Conservation (phyloP, 2,329 filamentous ascomycete genomes). For the Xylaria polymorpha region DNA sequence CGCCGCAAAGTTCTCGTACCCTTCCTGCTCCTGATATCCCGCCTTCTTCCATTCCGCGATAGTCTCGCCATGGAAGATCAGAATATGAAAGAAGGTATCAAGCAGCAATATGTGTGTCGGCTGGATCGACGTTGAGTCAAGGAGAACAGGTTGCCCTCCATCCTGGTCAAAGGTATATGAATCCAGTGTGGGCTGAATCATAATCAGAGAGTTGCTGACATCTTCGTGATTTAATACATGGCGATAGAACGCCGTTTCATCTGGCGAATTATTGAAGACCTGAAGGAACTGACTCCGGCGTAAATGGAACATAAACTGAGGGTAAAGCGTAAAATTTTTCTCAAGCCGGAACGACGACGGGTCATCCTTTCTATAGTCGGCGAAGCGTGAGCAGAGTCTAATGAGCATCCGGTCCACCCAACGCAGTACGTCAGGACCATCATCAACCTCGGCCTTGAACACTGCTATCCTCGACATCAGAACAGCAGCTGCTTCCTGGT, state of each 20-base stretch:
- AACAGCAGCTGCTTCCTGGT: constrained; percentile 96
- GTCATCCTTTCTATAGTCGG: constrained; percentile 98
- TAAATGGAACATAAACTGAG: constrained; percentile 99
- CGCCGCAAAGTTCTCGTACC: constrained; percentile 93
- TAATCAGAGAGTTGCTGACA: constrained; percentile 94
- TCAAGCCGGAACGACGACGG: constrained; percentile 95
- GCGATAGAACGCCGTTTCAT: constrained; percentile 98
- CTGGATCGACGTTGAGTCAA: constrained; percentile 97
- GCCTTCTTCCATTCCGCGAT: constrained; percentile 98
- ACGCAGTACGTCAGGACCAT: constrained; percentile 95
- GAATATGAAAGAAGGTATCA: constrained; percentile 99
- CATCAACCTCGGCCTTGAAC: constrained; percentile 98
- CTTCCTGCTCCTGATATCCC: constrained; percentile 97
- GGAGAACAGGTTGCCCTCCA: constrained; percentile 88
- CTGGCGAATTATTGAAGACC: constrained; percentile 99
- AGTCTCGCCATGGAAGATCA: constrained; percentile 98
- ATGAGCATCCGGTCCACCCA: constrained; percentile 99
- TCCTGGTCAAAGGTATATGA: constrained; percentile 98
- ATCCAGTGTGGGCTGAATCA: constrained; percentile 98
- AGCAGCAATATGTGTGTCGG: constrained; percentile 92
- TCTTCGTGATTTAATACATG: constrained; percentile 98
- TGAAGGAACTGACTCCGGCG: constrained; percentile 97
- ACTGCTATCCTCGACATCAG: constrained; percentile 99
- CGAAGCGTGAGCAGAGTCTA: constrained; percentile 93
- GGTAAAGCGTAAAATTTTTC: constrained; percentile 99